Base-by-base conservation (phyloP, 1,284 basidiomycete genomes). In the Ceratobasidium sp. region DNA sequence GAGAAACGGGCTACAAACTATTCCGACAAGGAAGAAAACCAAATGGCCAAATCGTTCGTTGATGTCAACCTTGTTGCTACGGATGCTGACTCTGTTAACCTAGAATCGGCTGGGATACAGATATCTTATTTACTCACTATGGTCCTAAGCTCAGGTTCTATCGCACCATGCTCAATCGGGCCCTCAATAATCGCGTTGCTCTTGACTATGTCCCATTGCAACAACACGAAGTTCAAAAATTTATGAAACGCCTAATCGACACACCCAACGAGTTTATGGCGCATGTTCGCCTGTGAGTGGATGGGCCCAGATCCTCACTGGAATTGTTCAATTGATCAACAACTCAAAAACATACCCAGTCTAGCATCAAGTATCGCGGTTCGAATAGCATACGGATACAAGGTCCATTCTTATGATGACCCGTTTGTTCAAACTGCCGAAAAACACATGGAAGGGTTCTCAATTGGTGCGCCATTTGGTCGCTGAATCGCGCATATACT, bases 1-100 rank as follows among this genome's bases (percentile, higher is more conserved):
- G 66, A 68, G 10, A 68, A 68, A 18, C 66, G 66, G 14, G 66
- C 44, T 7, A n/a, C 66, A 18, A 23, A 50, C 14, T 68, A 68
- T n/a, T 68, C 66, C 4, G 59, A 60, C 27, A 14, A 14, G 35
- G 12, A 35, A 18, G 7, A 10, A 0, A 60, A 10, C 3, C 20
- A 4, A 33, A 33, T 60, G 18, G 59, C 27, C 2, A 33, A 33
- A 33, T 20, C 35, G 59, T 60, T 10, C 59, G 59, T 60, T 20
- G 2, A 5, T 60, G 1, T 1, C 38, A 46, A 16, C 1, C 18
- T 5, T n/a, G 33, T 14, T n/a, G 16, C 30, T 44, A 7, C 12
- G 20, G 3, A 27, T 41, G 20, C 33, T 38, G 7, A 62, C 3
- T 41, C 3, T 62, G 27, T 46, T 10, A 4, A n/a, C 7, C 18